Base-by-base conservation (phyloP, 495 filamentous ascomycete species). In the Usnea hakonensis region DNA sequence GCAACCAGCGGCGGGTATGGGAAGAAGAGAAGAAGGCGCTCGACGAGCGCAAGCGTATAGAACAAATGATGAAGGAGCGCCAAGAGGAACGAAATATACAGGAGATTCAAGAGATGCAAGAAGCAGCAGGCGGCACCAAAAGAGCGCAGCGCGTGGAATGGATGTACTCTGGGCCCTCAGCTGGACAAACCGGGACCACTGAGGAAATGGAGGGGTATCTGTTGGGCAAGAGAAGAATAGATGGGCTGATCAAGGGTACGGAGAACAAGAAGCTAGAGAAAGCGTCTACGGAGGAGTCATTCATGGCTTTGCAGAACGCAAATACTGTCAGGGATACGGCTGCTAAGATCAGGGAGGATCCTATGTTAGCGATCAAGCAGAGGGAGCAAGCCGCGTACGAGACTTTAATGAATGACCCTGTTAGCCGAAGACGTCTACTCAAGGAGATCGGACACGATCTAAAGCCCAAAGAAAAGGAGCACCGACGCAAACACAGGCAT, bases 141-240 rank as follows among this genome's bases (percentile, higher is more conserved):
- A 81, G 84, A 38, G 70, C 85, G 3, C 85, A 90, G 64, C 83
- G 90, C 16, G 94, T 98, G 23, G 93, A 98, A 68, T 98, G 95
- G 89, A 96, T 98, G 90, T 98, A 98, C 75, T 79, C 85, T 66
- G 94, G 91, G 2, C 91, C 94, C 11, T 87, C 88, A 40, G 85
- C 83, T 65, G 90, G 89, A 32, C 86, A 87, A 66, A 82, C 80
- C 26, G 90, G 91, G 54, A 90, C 90, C 61, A 87, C 87, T 1
- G 92, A 96, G 71, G 95, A 97, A 74, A 91, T 88, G 82, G 94
- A 98, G 68, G 90, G 89, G 10, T 97, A 95, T 70, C 74, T 98
- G 9, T 80, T 98, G 19, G 94, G 94, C 16, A 97, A 96, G 76
- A 79, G 94, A 53, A 81, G 94, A 13, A 90, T 98, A 68, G 92